phyloP scores from a whole-genome alignment of 352 stramenopile species.

The Globisporangium lucens region DNA sequence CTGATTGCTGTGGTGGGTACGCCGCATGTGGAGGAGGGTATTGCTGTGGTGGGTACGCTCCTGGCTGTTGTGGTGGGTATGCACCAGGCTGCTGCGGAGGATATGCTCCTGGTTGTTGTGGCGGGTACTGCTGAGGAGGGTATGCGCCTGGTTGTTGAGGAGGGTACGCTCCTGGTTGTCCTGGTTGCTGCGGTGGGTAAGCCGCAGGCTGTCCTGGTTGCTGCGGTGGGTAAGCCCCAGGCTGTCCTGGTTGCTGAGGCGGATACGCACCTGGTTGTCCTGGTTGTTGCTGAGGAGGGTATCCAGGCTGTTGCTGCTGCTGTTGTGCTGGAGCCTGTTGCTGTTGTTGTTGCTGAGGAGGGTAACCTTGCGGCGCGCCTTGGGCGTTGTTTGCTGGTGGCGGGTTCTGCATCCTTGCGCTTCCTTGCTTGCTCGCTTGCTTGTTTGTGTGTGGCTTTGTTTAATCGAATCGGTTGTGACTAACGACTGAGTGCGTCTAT shows the following conservation, averaged over 20 bases:
- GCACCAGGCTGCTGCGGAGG: constrained; percentile 15
- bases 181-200: constrained; percentile 16
- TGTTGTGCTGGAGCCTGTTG: no score
- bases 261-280: not conserved
- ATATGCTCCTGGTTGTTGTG: constrained; percentile 2
- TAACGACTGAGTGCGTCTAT: no score
- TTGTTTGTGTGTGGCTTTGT: not conserved
- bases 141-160: not conserved
- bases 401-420: constrained; percentile 3
- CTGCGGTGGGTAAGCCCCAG: constrained; percentile 18
- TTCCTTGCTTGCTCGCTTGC: not conserved
- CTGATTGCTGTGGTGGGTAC: not conserved
- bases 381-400: not conserved
- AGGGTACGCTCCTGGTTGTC: not conserved
- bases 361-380: constrained; percentile 1
- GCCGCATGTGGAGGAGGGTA: not conserved
- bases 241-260: constrained; percentile 3
- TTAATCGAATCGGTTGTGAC: not conserved
- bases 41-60: not conserved
- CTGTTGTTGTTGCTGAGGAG: no score
- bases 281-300: not conserved
- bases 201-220: constrained; percentile 13
- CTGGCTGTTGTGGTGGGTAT: constrained; percentile 17
- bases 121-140: not conserved
- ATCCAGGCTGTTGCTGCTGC: not conserved